These are phyloP conservation scores for Venturia oleaginea DNA, from an alignment of 2,329 filamentous ascomycete genomes.

Conservation along the genomic window DNA sequence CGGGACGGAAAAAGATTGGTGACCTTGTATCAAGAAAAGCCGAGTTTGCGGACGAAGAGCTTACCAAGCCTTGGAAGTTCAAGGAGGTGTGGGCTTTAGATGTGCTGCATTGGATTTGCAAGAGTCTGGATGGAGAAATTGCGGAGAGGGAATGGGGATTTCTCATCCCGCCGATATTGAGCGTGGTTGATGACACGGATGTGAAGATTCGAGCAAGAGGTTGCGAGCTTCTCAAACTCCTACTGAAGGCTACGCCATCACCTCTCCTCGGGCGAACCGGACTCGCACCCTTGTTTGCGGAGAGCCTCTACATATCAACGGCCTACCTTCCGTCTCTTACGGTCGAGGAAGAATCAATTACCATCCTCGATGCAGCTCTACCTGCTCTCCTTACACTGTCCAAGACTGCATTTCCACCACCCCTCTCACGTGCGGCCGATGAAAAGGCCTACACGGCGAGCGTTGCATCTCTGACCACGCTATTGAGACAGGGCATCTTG, in stretches of 20 bases:
- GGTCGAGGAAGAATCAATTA: constrained; percentile 58
- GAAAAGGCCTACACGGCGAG: constrained; percentile 18
- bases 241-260: constrained; percentile 48
- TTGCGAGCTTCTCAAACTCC: constrained; percentile 43
- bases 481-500: constrained; percentile 35
- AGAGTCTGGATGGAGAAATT: constrained; percentile 38
- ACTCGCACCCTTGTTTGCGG: constrained; percentile 57
- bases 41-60: constrained; percentile 28
- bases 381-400: constrained; percentile 53
- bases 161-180: constrained; percentile 60
- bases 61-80: constrained; percentile 53
- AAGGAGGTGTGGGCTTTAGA: constrained; percentile 42
- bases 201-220: constrained; percentile 46
- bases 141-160: constrained; percentile 56
- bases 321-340: constrained; percentile 69
- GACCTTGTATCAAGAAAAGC: constrained; percentile 16
- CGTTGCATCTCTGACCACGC: constrained; percentile 33
- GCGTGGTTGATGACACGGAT: constrained; percentile 56
- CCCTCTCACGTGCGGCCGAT: constrained; percentile 16
- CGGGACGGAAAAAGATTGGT: constrained; percentile 43
- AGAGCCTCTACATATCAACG: constrained; percentile 63
- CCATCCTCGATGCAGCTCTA: constrained; percentile 57
- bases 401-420: constrained; percentile 25
- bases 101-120: constrained; percentile 54
- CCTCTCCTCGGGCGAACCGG: constrained; percentile 52